These are phyloP conservation scores for Epichloe festucae DNA, from an alignment of 2,329 filamentous ascomycete genomes.

Conservation along the genomic window DNA sequence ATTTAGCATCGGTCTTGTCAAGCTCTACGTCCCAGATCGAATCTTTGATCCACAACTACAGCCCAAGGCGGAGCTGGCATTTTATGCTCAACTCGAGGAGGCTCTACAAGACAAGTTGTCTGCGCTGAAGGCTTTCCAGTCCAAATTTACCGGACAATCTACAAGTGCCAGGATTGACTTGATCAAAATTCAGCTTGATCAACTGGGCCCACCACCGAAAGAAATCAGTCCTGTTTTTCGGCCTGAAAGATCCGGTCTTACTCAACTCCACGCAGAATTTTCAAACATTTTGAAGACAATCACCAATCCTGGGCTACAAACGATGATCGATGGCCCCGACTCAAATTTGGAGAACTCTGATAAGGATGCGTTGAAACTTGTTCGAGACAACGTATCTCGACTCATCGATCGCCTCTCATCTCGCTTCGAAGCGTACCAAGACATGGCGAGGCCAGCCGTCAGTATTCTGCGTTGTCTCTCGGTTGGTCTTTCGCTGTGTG, in stretches of 20 bases:
- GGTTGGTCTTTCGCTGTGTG: slow-evolving; percentile 56
- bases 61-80: slow-evolving; percentile 51
- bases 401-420: slow-evolving; percentile 57
- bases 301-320: slow-evolving; percentile 24
- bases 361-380: slow-evolving; percentile 31
- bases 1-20: slow-evolving; percentile 60
- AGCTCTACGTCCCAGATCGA: slow-evolving; percentile 74
- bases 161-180: slow-evolving; percentile 54
- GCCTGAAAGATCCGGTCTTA: slow-evolving; percentile 53
- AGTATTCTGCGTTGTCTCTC: slow-evolving; percentile 70
- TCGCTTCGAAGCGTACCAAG: slow-evolving; percentile 68
- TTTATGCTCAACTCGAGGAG: slow-evolving; percentile 39
- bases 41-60: slow-evolving; percentile 69
- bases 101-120: slow-evolving; percentile 43
- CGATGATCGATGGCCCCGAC: slow-evolving; percentile 7
- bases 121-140: slow-evolving; percentile 53
- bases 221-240: slow-evolving; percentile 56
- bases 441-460: slow-evolving; percentile 65
- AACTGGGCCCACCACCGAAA: slow-evolving; percentile 53
- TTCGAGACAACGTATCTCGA: slow-evolving; percentile 47
- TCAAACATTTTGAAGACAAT: slow-evolving; percentile 58
- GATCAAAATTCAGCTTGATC: slow-evolving; percentile 46
- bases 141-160: slow-evolving; percentile 51
- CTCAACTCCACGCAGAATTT: slow-evolving; percentile 70
- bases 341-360: slow-evolving; percentile 10